Percentiles rank a stretch among this genome's conserved stretches.
phyloP scores from a whole-genome alignment of 495 filamentous ascomycete species.

The Hyaloscypha variabilis region DNA sequence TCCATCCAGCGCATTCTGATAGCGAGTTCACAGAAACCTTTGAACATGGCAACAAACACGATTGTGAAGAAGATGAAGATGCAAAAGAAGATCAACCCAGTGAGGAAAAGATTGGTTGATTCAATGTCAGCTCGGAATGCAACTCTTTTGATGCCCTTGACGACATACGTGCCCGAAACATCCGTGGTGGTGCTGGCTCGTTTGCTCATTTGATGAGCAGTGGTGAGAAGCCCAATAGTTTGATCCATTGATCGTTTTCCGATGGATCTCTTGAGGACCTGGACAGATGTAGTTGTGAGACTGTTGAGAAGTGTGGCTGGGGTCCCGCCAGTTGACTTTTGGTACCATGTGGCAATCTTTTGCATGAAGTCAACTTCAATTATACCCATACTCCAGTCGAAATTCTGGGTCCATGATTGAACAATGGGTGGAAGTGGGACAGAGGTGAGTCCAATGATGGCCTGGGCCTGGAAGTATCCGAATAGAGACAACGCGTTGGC shows the following conservation, averaged over 20 bases:
- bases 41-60: slow-evolving; percentile 76
- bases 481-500: slow-evolving; percentile 92
- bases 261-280: slow-evolving; percentile 73
- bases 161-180: slow-evolving; percentile 59
- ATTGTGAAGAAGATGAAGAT: slow-evolving; percentile 75
- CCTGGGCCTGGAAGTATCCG: slow-evolving; percentile 94
- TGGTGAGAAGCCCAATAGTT: slow-evolving; percentile 44
- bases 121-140: slow-evolving; percentile 87
- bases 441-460: slow-evolving; percentile 87
- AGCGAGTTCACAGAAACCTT: slow-evolving; percentile 71
- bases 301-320: slow-evolving; percentile 79
- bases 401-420: slow-evolving; percentile 94
- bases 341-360: slow-evolving; percentile 91
- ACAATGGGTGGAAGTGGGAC: slow-evolving; percentile 90
- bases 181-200: slow-evolving; percentile 46
- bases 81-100: slow-evolving; percentile 87
- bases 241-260: slow-evolving; percentile 38
- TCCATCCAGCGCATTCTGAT: slow-evolving; percentile 79
- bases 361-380: slow-evolving; percentile 89
- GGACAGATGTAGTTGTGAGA: slow-evolving; percentile 76
- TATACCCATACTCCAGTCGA: slow-evolving; percentile 98
- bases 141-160: slow-evolving; percentile 87
- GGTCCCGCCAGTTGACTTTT: slow-evolving; percentile 87
- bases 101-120: slow-evolving; percentile 91
- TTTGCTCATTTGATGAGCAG: slow-evolving; percentile 53